Percentiles rank a stretch among this genome's conserved stretches.
phyloP scores from a whole-genome alignment of 2,329 filamentous ascomycete genomes.

The Arachnopeziza araneosa region DNA sequence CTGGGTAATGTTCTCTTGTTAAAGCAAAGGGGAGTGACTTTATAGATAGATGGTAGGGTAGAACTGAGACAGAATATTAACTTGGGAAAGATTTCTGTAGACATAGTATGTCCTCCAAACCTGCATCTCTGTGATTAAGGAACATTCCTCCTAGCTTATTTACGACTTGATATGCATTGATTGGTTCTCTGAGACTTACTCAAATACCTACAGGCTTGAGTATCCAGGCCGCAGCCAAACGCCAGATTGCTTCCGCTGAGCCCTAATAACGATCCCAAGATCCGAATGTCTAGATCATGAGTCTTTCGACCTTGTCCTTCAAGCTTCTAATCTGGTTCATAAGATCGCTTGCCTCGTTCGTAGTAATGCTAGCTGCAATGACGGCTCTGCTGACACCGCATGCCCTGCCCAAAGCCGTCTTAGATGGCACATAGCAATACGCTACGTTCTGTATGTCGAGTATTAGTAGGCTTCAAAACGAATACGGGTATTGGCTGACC shows the following conservation, averaged over 20 bases:
- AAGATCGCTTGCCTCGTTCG: conserved; percentile 85
- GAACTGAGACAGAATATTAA: no score
- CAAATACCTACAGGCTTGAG: neutral
- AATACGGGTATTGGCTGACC: conserved; percentile 8
- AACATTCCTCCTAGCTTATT: neutral
- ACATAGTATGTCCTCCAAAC: no score
- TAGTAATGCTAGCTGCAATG: conserved; percentile 83
- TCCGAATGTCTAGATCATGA: conserved; percentile 68
- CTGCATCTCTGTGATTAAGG: neutral
- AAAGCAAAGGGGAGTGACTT: no score
- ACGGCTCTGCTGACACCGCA: conserved; percentile 86
- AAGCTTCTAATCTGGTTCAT: conserved; percentile 80
- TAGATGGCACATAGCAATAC: conserved; percentile 67
- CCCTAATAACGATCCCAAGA: neutral
- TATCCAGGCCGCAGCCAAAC: conserved; percentile 12
- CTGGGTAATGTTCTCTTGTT: no score
- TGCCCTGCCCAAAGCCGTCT: conserved; percentile 82
- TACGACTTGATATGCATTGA: neutral
- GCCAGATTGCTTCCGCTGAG: conserved; percentile 10
- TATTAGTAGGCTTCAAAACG: conserved; percentile 27
- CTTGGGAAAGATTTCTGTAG: no score
- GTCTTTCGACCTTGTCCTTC: conserved; percentile 92
- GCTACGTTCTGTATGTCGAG: conserved; percentile 49
- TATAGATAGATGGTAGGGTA: no score
- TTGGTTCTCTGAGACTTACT: neutral